These are phyloP conservation scores for Backusella mclennaniae DNA, from an alignment of 192 early-diverging fungal genomes.

Conservation along the genomic window DNA sequence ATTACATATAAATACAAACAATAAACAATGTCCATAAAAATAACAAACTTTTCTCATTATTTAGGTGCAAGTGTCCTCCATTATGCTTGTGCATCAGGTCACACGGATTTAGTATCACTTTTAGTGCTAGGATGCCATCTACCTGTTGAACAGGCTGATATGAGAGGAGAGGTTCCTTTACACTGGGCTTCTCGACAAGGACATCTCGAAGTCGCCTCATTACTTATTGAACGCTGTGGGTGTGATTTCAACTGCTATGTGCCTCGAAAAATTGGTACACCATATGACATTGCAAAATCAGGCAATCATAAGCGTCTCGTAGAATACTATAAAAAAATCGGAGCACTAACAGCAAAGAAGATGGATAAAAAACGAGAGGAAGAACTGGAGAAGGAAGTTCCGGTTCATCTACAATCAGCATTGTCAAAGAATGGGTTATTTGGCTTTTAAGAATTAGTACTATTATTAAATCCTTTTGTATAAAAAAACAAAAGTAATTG, in stretches of 20 bases:
- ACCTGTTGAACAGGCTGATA: constrained; percentile 21
- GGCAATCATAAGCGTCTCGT: constrained; percentile 23
- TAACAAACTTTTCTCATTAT: not conserved
- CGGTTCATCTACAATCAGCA: constrained; percentile 26
- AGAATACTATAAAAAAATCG: constrained; percentile 30
- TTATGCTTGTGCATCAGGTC: constrained; percentile 34
- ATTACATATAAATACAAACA: not conserved
- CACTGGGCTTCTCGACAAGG: constrained; percentile 38
- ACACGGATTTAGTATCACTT: constrained; percentile 23
- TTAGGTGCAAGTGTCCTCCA: constrained; percentile 34
- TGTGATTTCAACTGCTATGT: constrained; percentile 33
- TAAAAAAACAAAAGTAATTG: not conserved
- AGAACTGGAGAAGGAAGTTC: constrained; percentile 24
- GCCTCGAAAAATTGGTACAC: constrained; percentile 28
- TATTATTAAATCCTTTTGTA: not conserved
- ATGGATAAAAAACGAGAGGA: constrained; percentile 34
- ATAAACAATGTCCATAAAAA: constrained; percentile 2
- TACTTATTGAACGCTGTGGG: constrained; percentile 26
- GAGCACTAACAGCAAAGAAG: constrained; percentile 28
- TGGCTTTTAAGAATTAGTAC: constrained; percentile 6
- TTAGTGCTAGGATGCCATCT: constrained; percentile 23
- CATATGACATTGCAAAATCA: constrained; percentile 32
- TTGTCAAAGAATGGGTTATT: constrained; percentile 31
- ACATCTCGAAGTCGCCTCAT: constrained; percentile 22
- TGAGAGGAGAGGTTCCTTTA: constrained; percentile 29